Evolutionary conservation across 192 early-diverging fungal species (phyloP), one percentile per base, ranked within the genome.

Genomic region (Coemansia sp.): DNA sequence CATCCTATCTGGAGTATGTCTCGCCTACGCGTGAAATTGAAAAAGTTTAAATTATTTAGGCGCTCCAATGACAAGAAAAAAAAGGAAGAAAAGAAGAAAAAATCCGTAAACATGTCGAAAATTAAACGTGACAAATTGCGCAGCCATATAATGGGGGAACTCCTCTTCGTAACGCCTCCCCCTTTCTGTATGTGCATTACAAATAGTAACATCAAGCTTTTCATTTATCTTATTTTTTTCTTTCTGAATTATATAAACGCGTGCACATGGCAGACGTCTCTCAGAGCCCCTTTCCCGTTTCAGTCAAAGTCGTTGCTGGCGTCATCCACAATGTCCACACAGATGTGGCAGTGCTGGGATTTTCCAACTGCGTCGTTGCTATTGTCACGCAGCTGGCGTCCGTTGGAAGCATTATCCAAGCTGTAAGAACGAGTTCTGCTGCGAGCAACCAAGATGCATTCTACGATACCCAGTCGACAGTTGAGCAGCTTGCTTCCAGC

Each of bases 331-430:
- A 52, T 46, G 20, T 51, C 5, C 83, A 85, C 70, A 85, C 83
- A 0, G 83, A 85, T 34, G 72, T 75, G 1, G 76, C 76, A 3
- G 83, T 75, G 6, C 66, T 85, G 47, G 76, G 78, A 6, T 85
- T 85, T 38, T 63, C 78, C 22, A 80, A 80, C 59, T 77, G 72
- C 42, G 67, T 80, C 13, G 79, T 85, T 10, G 72, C 72, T 40
- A 63, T 85, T 1, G 66, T 78, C 49, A 75, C 83, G 1, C 83
- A 85, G 70, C 70, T 85, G 8, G 27, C 71, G 13, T 76, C 76
- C 6, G 34, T 84, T 22, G 82, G 71, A 54, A 79, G 77, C 42
- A 60, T 84, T 18, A 63, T 84, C n/a, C 70, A 73, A 16, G 49
- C 78, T 2, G 66, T 74, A 15, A 34, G 41, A 36, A 22, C 67